These are phyloP conservation scores for Smallanthus sonchifolius DNA, from an alignment of 129 eudicot species.

Conservation along the genomic window DNA sequence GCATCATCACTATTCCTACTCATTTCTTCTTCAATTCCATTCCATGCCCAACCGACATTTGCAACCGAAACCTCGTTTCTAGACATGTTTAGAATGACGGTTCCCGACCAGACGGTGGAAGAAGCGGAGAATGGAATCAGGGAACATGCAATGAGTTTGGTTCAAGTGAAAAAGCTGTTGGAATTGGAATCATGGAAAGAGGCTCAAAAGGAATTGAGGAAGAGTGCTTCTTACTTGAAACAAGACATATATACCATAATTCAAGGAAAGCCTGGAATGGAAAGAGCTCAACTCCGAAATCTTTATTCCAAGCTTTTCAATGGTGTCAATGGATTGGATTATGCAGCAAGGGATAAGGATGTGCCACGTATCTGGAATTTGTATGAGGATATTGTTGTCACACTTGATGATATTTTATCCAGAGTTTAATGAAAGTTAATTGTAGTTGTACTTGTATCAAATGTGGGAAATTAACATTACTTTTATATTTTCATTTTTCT, in stretches of 20 bases:
- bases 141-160: conserved; percentile 44
- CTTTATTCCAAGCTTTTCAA: conserved; percentile 54
- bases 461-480: background rate
- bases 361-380: conserved; percentile 48
- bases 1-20: conserved; percentile 16
- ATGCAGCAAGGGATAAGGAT: conserved; percentile 78
- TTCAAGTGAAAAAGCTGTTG: conserved; percentile 51
- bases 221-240: conserved; percentile 50
- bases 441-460: background rate
- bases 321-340: conserved; percentile 55
- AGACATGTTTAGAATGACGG: conserved; percentile 63
- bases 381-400: conserved; percentile 37
- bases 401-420: conserved; percentile 46
- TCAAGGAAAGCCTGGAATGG: conserved; percentile 51
- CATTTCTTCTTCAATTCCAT: conserved; percentile 3
- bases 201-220: conserved; percentile 61
- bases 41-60: conserved; percentile 9
- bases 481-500: background rate
- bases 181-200: conserved; percentile 61
- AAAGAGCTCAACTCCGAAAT: conserved; percentile 62
- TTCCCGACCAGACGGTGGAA: conserved; percentile 75
- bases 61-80: conserved; percentile 32
- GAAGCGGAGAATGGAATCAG: conserved; percentile 55
- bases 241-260: conserved; percentile 78
- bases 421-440: conserved; percentile 18